These are phyloP conservation scores for Simmondsia chinensis DNA, from an alignment of 148 eudicot species.

Conservation along the genomic window DNA sequence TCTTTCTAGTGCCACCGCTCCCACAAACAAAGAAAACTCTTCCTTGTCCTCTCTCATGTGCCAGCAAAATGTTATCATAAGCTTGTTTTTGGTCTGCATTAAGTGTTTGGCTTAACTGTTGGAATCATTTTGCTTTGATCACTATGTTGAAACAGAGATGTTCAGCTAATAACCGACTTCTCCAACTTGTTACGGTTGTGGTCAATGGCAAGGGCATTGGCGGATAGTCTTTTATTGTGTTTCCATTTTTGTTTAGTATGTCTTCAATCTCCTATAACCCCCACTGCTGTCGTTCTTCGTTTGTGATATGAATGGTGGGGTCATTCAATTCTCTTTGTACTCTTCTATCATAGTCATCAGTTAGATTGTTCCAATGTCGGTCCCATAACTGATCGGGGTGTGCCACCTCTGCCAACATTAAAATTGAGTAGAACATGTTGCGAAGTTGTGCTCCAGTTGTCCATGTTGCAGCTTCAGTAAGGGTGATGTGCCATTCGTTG, in stretches of 20 bases:
- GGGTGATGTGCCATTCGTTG: neutral
- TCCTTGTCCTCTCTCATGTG: neutral
- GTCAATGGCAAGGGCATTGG: neutral
- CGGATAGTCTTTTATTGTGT: neutral
- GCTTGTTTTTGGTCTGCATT: neutral
- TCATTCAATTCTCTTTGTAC: neutral
- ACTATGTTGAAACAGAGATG: neutral
- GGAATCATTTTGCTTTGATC: neutral
- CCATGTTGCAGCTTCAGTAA: neutral
- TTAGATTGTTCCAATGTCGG: neutral
- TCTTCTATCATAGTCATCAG: neutral
- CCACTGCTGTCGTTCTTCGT: neutral
- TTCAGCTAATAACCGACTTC: neutral
- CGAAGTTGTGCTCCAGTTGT: neutral
- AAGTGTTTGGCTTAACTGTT: no score
- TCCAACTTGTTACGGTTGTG: no score
- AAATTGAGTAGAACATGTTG: neutral
- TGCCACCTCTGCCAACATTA: constrained; percentile 4
- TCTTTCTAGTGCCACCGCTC: neutral
- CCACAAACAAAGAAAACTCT: constrained; percentile 1
- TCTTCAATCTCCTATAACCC: no score
- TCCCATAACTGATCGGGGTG: neutral
- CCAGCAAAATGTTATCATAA: neutral
- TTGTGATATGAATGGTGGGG: neutral
- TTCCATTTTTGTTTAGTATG: no score